Base-by-base conservation (phyloP, 768 basidiomycete species). In the Nidula microcarpa region DNA sequence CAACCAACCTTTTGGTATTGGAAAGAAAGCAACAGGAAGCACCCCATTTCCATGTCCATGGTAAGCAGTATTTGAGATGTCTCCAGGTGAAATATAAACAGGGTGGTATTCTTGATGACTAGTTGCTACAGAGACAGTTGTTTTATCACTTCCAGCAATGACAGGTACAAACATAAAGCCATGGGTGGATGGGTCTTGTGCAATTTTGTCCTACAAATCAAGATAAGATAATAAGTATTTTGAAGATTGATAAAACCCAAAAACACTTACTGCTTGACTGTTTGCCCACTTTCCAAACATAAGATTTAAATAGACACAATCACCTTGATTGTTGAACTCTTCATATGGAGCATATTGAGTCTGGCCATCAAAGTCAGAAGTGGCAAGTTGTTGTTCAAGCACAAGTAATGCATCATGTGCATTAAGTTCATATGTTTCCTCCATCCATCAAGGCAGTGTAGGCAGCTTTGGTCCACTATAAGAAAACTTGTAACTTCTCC, bases 61-160 rank as follows among this genome's bases (percentile, higher is more conserved):
- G 0, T 57, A 59, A 2, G 53, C 54, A 14, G 36, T 49, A 43
- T 65, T 61, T 2, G 43, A 46, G 10, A 67, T 18, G 16, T 52
- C 57, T 4, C 66, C 62, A 1, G 55, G 48, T 2, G 60, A 62
- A 5, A 57, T 41, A 48, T 68, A 68, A 3, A 66, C 45, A 3
- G 60, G 64, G 49, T 65, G 57, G 43, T 61, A 68, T 33, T 68
- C 66, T 39, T 68, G 55, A 23, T 69, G 60, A 1, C 67, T 62
- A 0, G 68, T 69, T 1, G 62, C 62, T 23, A 68, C 62, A 1
- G 66, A 71, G 1, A 68, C 66, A 1, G 66, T 68, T 0, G 70
- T 71, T 52, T 73, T 73, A 50, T 72, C 62, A 47, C 67, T 70
- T 0, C 72, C 67, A 6, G 55, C 53, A 23, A 72, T 51, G 7